Base-by-base conservation (phyloP, 257 asterid genomes). In the Salvia rosmarinus region DNA sequence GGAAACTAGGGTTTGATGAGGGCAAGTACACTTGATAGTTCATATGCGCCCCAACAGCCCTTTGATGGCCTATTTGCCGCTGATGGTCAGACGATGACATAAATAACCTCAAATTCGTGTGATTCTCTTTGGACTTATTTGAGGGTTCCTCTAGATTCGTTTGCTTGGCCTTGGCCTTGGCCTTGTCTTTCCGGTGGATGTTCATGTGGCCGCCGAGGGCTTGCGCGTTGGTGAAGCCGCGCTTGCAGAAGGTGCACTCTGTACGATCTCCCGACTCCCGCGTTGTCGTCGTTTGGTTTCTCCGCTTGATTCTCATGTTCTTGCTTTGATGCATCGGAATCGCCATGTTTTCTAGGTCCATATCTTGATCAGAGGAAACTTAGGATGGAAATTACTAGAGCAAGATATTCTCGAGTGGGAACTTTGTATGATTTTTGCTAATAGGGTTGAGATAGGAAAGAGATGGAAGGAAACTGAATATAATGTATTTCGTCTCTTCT, bases 141-240 rank as follows among this genome's bases (percentile, higher is more conserved):
- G 74, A 74, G 46, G 79, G 13, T n/a, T 69, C 72, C 16, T 75
- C 74, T 1, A 37, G 65, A 57, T 46, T 76, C 3, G 78, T 84
- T 14, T 81, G 76, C 83, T 85, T 86, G 35, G 82, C 86, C 44
- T 85, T 86, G 35, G 82, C 86, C 44, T 87, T 87, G 34, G 82
- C 86, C 55, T 88, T 90, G 34, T 92, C 98, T 70, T 87, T 92
- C 68, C 98, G 74, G 54, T 92, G 97, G 71, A 92, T 90, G 60
- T 92, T 92, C 98, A 92, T 90, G 69, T 92, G 98, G 0, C 98
- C 98, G 0, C 98, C 98, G 10, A 92, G 77, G 17, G 98, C 97
- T 43, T 92, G 97, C 2, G 96, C 98, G 71, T 88, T 92, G 0
- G 97, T 92, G 71, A 92, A 92, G 0, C 97, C 96, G 21, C 95